Base-by-base conservation (phyloP, 1,284 basidiomycete species). In the Ceratobasidium sp. region DNA sequence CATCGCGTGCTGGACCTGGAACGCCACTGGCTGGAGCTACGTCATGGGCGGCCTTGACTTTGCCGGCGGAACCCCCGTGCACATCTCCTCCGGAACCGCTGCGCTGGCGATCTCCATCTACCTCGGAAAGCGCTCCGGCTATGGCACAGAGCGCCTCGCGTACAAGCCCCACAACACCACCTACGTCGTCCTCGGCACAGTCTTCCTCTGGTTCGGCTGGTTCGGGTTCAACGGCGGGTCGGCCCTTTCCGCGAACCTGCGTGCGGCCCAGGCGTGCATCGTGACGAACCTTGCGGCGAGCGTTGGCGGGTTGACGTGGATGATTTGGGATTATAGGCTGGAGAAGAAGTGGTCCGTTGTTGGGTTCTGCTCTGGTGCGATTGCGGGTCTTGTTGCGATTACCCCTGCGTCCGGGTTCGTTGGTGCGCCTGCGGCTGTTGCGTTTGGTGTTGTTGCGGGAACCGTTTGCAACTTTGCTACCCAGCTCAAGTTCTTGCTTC, bases 171-270 rank as follows among this genome's bases (percentile, higher is more conserved):
- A 94, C 81, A 94, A 93, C 81, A 92, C 91, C 1, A 89, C 90
- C 52, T 95, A 96, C 81, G 93, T 98, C 77, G 86, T 98, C 67
- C 85, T 99, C 71, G 96, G 96, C 64, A 98, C 97, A 0, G 88
- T 91, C 14, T 89, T 98, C 82, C 92, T 98, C 73, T 98, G 96
- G 96, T 96, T 98, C 79, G 96, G 96, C n/a, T 98, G 96, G 96
- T 95, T 96, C 79, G 96, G 92, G 23, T 77, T 77, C 85, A 96
- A 96, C 83, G 95, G 95, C 50, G 93, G 93, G 46, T 91, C 89
- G 16, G 93, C 94, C 9, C 85, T 95, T 74, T 87, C 88, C 41
- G 95, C 95, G 76, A 97, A 97, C 84, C 84, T 98, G 66, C 89
- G 95, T 73, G 96, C 95, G 0, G 88, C 91, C 46, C 89, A 93